phyloP scores from a whole-genome alignment of 2,329 filamentous ascomycete genomes.

The Waltergamsia citrina region DNA sequence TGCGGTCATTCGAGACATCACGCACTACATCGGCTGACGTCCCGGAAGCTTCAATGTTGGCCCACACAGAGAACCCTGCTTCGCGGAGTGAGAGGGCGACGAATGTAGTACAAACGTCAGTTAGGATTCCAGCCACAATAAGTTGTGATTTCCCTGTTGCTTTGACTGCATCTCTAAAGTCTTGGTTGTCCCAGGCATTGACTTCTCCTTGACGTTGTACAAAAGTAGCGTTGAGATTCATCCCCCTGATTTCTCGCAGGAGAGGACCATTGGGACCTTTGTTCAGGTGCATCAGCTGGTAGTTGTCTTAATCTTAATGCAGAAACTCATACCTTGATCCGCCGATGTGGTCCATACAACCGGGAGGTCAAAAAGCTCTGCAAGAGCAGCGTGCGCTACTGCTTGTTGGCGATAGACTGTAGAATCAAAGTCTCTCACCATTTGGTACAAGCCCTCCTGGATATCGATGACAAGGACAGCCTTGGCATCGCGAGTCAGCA shows the following conservation, averaged over 20 bases:
- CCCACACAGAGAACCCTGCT: slow-evolving; percentile 65
- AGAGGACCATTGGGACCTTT: slow-evolving; percentile 66
- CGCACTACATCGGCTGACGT: slow-evolving; percentile 53
- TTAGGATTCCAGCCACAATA: slow-evolving; percentile 63
- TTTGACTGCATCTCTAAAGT: slow-evolving; percentile 56
- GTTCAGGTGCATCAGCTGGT: no score
- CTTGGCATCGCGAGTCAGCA: slow-evolving; percentile 9
- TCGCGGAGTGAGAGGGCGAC: slow-evolving; percentile 61
- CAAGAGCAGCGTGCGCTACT: slow-evolving; percentile 57
- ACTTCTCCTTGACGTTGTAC: slow-evolving; percentile 64
- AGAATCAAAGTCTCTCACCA: slow-evolving; percentile 56
- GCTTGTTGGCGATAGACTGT: slow-evolving; percentile 58
- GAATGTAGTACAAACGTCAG: slow-evolving; percentile 69
- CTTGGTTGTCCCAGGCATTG: slow-evolving; percentile 66
- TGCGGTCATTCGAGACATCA: slow-evolving; percentile 56
- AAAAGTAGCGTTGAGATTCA: slow-evolving; percentile 58
- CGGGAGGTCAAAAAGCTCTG: slow-evolving; percentile 57
- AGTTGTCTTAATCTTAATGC: slow-evolving; percentile 2
- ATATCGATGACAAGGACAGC: slow-evolving; percentile 25
- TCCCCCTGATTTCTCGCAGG: slow-evolving; percentile 57
- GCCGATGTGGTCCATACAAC: slow-evolving; percentile 63
- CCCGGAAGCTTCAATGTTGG: slow-evolving; percentile 62
- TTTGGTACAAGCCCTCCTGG: slow-evolving; percentile 24
- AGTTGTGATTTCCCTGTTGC: slow-evolving; percentile 60
- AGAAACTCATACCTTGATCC: slow-evolving; percentile 30